These are phyloP conservation scores for Didymosphaeria variabile DNA, from an alignment of 2,329 filamentous ascomycete genomes.

Conservation along the genomic window DNA sequence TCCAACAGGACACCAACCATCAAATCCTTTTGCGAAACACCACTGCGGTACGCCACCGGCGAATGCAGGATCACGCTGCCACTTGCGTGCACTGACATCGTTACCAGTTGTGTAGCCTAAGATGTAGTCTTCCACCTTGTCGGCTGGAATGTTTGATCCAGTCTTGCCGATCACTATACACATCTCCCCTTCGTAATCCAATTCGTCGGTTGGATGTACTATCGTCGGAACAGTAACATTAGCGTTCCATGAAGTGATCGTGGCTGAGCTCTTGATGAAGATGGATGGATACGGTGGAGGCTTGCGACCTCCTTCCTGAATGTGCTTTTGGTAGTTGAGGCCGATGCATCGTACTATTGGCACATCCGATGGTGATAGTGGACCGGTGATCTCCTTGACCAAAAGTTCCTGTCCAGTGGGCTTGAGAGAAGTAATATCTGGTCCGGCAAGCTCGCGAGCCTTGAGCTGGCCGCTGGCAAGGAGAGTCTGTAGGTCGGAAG, in stretches of 20 bases:
- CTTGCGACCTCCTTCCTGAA: slow-evolving; percentile 18
- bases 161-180: slow-evolving; percentile 19
- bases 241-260: slow-evolving; percentile 13
- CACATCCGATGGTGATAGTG: slow-evolving; percentile 45
- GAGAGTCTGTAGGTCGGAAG: not conserved
- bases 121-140: slow-evolving; percentile 60
- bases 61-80: slow-evolving; percentile 49
- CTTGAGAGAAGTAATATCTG: not conserved
- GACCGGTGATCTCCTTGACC: slow-evolving; percentile 32
- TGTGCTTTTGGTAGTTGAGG: slow-evolving; percentile 56
- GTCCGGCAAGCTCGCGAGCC: slow-evolving; percentile 8
- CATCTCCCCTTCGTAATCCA: slow-evolving; percentile 28
- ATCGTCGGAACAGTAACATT: slow-evolving; percentile 2
- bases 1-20: slow-evolving; percentile 61
- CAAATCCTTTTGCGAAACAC: slow-evolving; percentile 62
- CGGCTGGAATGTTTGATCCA: slow-evolving; percentile 20
- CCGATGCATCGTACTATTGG: slow-evolving; percentile 56
- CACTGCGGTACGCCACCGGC: slow-evolving; percentile 52
- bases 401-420: not conserved
- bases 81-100: slow-evolving; percentile 24
- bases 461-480: slow-evolving; percentile 8
- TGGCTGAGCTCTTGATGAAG: slow-evolving; percentile 18
- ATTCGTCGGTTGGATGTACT: not conserved
- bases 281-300: slow-evolving; percentile 20
- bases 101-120: slow-evolving; percentile 31